Evolutionary conservation across 2,329 filamentous ascomycete species (phyloP).

Genomic region (Arachnomyces sp.): DNA sequence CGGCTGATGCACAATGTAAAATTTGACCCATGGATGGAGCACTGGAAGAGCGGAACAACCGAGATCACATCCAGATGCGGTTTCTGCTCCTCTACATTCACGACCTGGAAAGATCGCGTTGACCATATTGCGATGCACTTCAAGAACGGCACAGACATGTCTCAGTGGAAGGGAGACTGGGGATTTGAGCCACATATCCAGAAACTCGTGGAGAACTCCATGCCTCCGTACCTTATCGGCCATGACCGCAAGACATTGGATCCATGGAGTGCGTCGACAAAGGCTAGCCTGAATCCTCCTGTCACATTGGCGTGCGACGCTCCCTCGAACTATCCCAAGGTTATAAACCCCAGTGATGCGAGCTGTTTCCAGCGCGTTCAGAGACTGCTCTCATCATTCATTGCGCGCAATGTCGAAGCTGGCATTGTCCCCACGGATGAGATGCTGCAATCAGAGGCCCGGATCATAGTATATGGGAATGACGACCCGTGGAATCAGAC

Average conservation of each 20-base stretch:
- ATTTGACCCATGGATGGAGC: slow-evolving; percentile 47
- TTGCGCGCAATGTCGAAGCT: slow-evolving; percentile 25
- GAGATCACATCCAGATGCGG: slow-evolving; percentile 45
- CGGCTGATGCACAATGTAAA: slow-evolving; percentile 52
- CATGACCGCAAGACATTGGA: slow-evolving; percentile 25
- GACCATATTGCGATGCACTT: slow-evolving; percentile 35
- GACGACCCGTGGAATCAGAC: slow-evolving; percentile 32
- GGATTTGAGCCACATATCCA: slow-evolving; percentile 31
- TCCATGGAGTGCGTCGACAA: slow-evolving; percentile 18
- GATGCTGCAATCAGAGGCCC: slow-evolving; percentile 23
- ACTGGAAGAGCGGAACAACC: slow-evolving; percentile 49
- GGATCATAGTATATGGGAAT: slow-evolving; percentile 22
- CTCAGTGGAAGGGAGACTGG: slow-evolving; percentile 35
- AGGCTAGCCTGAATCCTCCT: slow-evolving; percentile 1
- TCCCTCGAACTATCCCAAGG: slow-evolving; percentile 5
- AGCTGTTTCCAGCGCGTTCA: slow-evolving; percentile 37
- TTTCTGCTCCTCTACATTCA: slow-evolving; percentile 33
- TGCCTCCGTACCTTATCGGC: slow-evolving; percentile 30
- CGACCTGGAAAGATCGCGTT: slow-evolving; percentile 38
- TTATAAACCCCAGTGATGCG: slow-evolving; percentile 25
- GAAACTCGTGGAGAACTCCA: slow-evolving; percentile 28
- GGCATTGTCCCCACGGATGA: slow-evolving; percentile 29
- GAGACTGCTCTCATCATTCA: slow-evolving; percentile 31
- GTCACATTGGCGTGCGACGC: neutral
- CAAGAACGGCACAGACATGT: slow-evolving; percentile 30